Base-by-base conservation (phyloP, 2,329 filamentous ascomycete genomes). In the Colletotrichum costaricense region DNA sequence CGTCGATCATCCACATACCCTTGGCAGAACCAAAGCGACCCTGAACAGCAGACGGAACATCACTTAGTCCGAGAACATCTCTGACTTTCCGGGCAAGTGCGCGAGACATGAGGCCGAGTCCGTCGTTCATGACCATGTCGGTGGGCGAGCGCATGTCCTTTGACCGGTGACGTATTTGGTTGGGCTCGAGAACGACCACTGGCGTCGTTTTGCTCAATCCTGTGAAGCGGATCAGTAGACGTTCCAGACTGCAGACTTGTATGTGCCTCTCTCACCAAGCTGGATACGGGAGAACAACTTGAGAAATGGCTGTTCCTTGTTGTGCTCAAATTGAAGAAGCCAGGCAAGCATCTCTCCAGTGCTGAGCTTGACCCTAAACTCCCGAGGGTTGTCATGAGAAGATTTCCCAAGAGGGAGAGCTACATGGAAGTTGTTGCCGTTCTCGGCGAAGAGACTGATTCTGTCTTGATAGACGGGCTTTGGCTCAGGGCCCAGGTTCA, bases 11-110 rank as follows among this genome's bases (percentile, higher is more conserved):
- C 93, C 93, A 95, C 75, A 95, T 85, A 0, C 94, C 94, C 79
- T 96, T 96, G 0, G 92, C 92, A 22, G 92, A 90, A 11, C 90
- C 92, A 46, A 95, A 88, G 0, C 94, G 88, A 1, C 86, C 93
- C 80, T 96, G 94, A 58, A 92, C 91, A 0, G 88, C 91, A 42
- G 89, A 89, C 0, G 93, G 93, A 0, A 89, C 79, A n/a, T 88
- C 85, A 0, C 79, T 76, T 0, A 92, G 80, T 0, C 87, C 88
- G 9, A 93, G 84, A 0, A 74, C 74, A 1, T 85, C 78, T 30
- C 88, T 86, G 5, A 95, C 85, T 55, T 83, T 83, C 1, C 81
- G 79, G 0, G 90, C 91, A 2, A 93, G 86, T 1, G 84, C 87
- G 4, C 85, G 83, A 0, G 93, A 95, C 76, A 95, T 92, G 3